Evolutionary conservation across 371 early-diverging fungal genomes (phyloP).

Genomic region (Zopfochytrium polystomum): DNA sequence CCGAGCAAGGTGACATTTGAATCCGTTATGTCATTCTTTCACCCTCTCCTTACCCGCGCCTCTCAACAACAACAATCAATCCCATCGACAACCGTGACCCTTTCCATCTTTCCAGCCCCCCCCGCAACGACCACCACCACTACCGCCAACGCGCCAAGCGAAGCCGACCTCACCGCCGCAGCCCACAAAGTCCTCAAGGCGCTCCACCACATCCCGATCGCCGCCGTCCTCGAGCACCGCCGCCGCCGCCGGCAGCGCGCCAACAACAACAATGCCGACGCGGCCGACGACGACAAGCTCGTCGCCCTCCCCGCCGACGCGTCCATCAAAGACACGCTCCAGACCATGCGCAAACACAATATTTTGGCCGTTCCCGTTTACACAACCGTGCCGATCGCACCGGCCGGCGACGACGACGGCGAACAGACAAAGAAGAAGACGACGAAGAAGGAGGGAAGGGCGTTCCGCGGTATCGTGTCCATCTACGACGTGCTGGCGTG

Average conservation of each 20-base stretch:
- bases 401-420: not conserved
- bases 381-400: not conserved
- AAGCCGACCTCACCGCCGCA: not conserved
- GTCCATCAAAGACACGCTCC: constrained; percentile 35
- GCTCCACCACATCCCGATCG: constrained; percentile 22
- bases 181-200: constrained; percentile 8
- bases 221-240: constrained; percentile 19
- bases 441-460: constrained; percentile 7
- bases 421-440: constrained; percentile 4
- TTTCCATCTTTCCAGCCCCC: not conserved
- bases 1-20: too few relatives aligned
- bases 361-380: constrained; percentile 46
- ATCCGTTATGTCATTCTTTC: too few relatives aligned
- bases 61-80: too few relatives aligned
- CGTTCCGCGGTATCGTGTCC: constrained; percentile 21
- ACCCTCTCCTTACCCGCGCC: too few relatives aligned
- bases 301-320: constrained; percentile 33
- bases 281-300: constrained; percentile 8
- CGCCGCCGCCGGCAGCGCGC: not conserved
- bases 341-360: constrained; percentile 19
- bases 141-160: not conserved
- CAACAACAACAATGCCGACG: not conserved
- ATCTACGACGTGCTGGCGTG: constrained; percentile 28
- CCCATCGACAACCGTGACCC: not conserved
- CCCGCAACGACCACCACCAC: too few relatives aligned